Conservation (phyloP, 306 rosid species). For the Trifolium subterraneum region DNA sequence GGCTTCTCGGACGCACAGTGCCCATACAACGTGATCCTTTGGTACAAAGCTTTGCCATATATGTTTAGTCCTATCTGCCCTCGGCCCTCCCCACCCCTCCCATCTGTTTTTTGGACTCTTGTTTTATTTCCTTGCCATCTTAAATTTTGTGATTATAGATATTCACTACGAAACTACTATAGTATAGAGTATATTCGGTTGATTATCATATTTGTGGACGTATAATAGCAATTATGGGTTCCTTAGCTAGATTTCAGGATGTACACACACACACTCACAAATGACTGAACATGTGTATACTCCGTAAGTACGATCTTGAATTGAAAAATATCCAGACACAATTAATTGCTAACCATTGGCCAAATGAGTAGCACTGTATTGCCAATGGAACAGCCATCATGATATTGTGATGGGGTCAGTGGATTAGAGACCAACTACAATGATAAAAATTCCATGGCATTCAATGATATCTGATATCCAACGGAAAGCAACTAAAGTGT, state of each 20-base stretch:
- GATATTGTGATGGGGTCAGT: constrained; percentile 8
- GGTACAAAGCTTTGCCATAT: constrained; percentile 26
- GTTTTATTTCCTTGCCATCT: constrained; percentile 34
- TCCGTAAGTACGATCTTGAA: constrained; percentile 20
- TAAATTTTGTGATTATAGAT: constrained; percentile 37
- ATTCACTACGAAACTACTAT: constrained; percentile 34
- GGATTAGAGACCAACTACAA: constrained; percentile 1
- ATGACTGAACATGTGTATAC: not conserved
- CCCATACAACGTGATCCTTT: constrained; percentile 67
- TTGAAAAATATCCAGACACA: constrained; percentile 2
- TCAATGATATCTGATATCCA: not conserved
- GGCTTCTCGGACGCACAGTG: constrained; percentile 89
- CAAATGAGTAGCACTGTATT: not conserved
- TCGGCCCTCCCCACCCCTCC: not conserved
- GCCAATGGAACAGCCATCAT: not conserved
- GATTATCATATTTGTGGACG: constrained; percentile 36
- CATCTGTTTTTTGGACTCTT: not conserved
- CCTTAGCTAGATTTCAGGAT: constrained; percentile 34
- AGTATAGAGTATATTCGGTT: constrained; percentile 27
- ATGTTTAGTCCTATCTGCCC: not conserved
- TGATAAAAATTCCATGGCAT: not conserved
- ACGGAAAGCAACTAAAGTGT: constrained; percentile 12
- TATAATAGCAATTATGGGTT: constrained; percentile 26
- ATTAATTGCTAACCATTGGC: constrained; percentile 5
- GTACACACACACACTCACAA: not conserved